Base-by-base conservation (phyloP, 31 red algal genomes). In the Bonnemaisonia californica region DNA sequence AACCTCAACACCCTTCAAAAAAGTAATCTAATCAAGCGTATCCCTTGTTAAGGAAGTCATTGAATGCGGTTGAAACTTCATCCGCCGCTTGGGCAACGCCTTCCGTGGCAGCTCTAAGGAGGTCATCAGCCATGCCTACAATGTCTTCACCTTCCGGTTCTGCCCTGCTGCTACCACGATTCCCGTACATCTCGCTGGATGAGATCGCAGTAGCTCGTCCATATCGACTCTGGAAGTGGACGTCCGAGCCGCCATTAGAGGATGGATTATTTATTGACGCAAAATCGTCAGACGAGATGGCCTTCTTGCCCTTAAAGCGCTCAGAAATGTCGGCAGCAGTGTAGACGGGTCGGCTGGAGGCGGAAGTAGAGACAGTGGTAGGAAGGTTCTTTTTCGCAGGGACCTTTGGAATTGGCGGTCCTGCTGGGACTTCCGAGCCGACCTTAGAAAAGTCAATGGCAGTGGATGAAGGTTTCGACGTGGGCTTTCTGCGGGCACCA, bases 271-370 rank as follows among this genome's bases (percentile, higher is more conserved):
- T n/a, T n/a, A n/a, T n/a, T n/a, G n/a, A n/a, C 18, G 63, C 66
- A 81, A 91, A 91, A 68, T 91, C 88, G 4, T 66, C 89, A 2
- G 81, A 85, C 45, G 89, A 92, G 13, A 92, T 92, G 61, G 81
- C 73, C 57, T 92, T 92, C 47, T 63, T 59, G 30, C 82, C 79
- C 16, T 47, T 60, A 42, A 86, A 92, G 23, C 77, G 68, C 76
- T 78, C 81, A 41, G 71, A 42, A 27, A 83, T 77, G 22, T 92
- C 81, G 33, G 54, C 81, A n/a, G 81, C 82, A 21, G 69, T 77
- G 42, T 70, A 55, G 1, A 65, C 37, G 33, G 64, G 63, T 26
- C 38, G 55, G 7, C 51, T 62, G 9, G 66, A 19, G 40, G 23
- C 2, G 30, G 73, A 12, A 0, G 41, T 67, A 1, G 33, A 71